Evolutionary conservation across 2,329 filamentous ascomycete genomes (phyloP), one percentile per base, ranked within the genome.

Genomic region (Phialophora tarda): DNA sequence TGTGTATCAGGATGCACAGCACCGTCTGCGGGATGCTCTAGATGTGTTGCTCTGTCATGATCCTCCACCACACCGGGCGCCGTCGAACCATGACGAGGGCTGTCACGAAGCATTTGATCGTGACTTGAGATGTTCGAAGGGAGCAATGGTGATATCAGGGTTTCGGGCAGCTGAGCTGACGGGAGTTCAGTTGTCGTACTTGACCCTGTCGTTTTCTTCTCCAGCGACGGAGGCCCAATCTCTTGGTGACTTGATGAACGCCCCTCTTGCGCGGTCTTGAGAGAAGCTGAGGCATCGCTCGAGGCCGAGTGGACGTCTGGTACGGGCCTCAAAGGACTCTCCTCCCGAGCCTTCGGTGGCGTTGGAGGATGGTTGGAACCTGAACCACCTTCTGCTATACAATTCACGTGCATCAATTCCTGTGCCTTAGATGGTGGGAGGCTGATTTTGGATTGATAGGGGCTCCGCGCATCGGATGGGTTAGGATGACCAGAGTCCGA

Each of bases 61-160:
- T 30, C 24, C 24, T 21, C 30, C 5, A 10, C 12, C 14, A 11
- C 50, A 17, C 5, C 24, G 17, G 30, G 10, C 24, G 24, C 48
- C 64, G 48, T 1, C 23, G n/a, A n/a, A 4, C 59, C 21, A 5
- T 23, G 55, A 30, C 58, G 23, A 11, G 57, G 53, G 17, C 11
- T 28, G n/a, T 59, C 64, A 17, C 14, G 38, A 41, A 64, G 17
- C 55, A 63, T 60, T 32, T 63, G 34, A 24, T 53, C 41, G 47
- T 66, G 62, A 48, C 62, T 69, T 8, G 67, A 69, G 23, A 69
- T 21, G 58, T 69, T 53, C 6, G 63, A 69, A n/a, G 48, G 53
- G 4, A 32, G 51, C 44, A 62, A 66, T 10, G 44, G 53, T 21
- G 64, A 24, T 4, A 59, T 34, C 11, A 51, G 48, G 14, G 38